Evolutionary conservation across 345 rosid species (phyloP).

Genomic region (Balakata baccata): DNA sequence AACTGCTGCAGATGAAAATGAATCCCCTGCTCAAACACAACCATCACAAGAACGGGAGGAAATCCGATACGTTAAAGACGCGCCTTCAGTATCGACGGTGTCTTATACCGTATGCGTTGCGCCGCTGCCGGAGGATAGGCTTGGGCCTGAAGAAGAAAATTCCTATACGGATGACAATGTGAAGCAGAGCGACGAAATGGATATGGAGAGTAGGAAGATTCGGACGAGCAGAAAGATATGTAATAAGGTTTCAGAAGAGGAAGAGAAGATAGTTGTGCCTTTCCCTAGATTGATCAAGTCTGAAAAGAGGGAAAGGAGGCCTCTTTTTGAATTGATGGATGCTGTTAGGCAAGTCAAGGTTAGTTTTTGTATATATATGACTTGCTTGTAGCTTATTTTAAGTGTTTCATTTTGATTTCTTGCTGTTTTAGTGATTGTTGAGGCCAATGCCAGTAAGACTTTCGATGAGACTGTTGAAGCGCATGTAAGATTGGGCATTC

Average conservation of each 20-base stretch:
- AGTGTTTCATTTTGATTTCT: not conserved
- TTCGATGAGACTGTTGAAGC: slow-evolving; percentile 94
- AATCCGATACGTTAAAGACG: slow-evolving; percentile 63
- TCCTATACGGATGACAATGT: not conserved
- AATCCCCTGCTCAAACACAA: slow-evolving; percentile 14
- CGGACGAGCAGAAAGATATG: slow-evolving; percentile 34
- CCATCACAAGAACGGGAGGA: slow-evolving; percentile 47
- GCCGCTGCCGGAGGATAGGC: slow-evolving; percentile 77
- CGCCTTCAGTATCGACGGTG: slow-evolving; percentile 51
- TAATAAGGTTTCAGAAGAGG: slow-evolving; percentile 38
- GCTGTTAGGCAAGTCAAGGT: slow-evolving; percentile 91
- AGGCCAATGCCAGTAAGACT: slow-evolving; percentile 66
- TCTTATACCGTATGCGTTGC: slow-evolving; percentile 73
- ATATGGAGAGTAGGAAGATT: slow-evolving; percentile 38
- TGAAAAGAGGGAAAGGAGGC: slow-evolving; percentile 53
- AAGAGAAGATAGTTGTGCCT: slow-evolving; percentile 48
- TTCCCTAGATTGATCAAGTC: slow-evolving; percentile 63
- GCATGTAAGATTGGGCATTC: slow-evolving; percentile 76
- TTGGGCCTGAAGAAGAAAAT: slow-evolving; percentile 13
- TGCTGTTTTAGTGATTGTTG: slow-evolving; percentile 21
- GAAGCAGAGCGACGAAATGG: slow-evolving; percentile 23
- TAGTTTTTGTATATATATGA: slow-evolving; percentile 10
- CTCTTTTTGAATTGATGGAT: slow-evolving; percentile 70
- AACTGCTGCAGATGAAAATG: slow-evolving; percentile 2
- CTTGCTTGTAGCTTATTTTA: no score